Base-by-base conservation (phyloP, 2,329 filamentous ascomycete genomes). In the Neofusicoccum ribis region DNA sequence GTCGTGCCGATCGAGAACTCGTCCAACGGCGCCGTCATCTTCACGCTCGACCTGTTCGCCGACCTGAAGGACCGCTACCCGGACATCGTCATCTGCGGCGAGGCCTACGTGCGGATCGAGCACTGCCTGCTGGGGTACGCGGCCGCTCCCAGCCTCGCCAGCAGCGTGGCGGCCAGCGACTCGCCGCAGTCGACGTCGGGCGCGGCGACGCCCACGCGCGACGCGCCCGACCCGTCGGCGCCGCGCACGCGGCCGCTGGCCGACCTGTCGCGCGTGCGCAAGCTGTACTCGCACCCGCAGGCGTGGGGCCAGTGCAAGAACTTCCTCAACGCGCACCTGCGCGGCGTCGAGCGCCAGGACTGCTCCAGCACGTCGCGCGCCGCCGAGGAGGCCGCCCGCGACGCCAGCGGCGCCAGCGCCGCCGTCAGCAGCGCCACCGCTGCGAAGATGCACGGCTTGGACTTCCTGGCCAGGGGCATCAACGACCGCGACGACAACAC, bases 1-100 rank as follows among this genome's bases (percentile, higher is more conserved):
- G 91, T 98, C 37, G 91, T 97, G 1, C 95, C 95, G 6, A 93
- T 97, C 78, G 94, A 98, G 76, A 99, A 99, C 82, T 96, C 91
- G 46, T 94, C 92, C 74, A 97, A 98, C 78, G 95, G 95, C 72
- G 89, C 90, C 63, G 95, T 99, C 58, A 88, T 95, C 64, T 91
- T 92, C 77, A 97, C 93, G 0, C 85, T 98, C 27, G 93, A 97
- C 78, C 87, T 94, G 69, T 87, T 99, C 67, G 92, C 92, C 69
- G 92, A 97, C 79, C 84, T 90, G 31, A 80, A 86, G 44, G 79
- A 77, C 47, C 78, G 79, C 49, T 92, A 91, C 74, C 82, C 83
- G 11, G 87, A 91, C 73, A 84, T 97, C 51, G 83, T 85, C 54
- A 90, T 98, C 46, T 91, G 89, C 73, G 91, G 87, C 51, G 95